These are phyloP conservation scores for Yarrowia deformans DNA, from an alignment of 805 yeast genomes.

Conservation along the genomic window DNA sequence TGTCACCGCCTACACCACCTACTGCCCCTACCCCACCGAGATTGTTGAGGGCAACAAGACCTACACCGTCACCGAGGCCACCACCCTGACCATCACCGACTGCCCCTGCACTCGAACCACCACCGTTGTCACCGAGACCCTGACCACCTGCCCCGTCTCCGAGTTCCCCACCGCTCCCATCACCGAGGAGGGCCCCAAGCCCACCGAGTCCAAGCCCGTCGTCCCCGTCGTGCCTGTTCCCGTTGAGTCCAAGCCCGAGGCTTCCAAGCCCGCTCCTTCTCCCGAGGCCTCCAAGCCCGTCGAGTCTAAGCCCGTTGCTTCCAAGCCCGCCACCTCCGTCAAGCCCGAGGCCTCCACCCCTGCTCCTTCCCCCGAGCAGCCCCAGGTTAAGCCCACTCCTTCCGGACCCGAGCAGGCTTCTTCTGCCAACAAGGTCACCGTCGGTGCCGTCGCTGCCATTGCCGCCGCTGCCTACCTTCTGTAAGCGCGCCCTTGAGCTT, in stretches of 20 bases:
- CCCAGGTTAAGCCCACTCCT: slow-evolving; percentile 35
- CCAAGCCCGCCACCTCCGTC: slow-evolving; percentile 40
- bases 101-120: slow-evolving; percentile 78
- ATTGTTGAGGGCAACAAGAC: slow-evolving; percentile 70
- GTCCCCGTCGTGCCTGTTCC: slow-evolving; percentile 26
- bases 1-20: slow-evolving; percentile 78
- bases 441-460: slow-evolving; percentile 59
- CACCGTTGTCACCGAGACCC: slow-evolving; percentile 47
- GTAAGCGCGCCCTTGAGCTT: slow-evolving; percentile 47
- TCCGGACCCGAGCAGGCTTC: slow-evolving; percentile 43
- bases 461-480: slow-evolving; percentile 61
- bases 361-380: slow-evolving; percentile 37
- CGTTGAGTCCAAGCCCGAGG: slow-evolving; percentile 14
- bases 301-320: slow-evolving; percentile 39
- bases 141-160: slow-evolving; percentile 48
- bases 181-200: slow-evolving; percentile 34
- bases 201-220: slow-evolving; percentile 40
- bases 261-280: slow-evolving; percentile 18
- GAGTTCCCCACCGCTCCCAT: slow-evolving; percentile 40
- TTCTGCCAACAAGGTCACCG: slow-evolving; percentile 44
- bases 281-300: slow-evolving; percentile 40
- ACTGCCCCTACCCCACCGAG: slow-evolving; percentile 80
- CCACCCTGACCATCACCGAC: slow-evolving; percentile 85
- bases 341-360: slow-evolving; percentile 5
- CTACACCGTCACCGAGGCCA: slow-evolving; percentile 76